Evolutionary conservation across 2,329 filamentous ascomycete species (phyloP).

Genomic region (Botryotinia convoluta): DNA sequence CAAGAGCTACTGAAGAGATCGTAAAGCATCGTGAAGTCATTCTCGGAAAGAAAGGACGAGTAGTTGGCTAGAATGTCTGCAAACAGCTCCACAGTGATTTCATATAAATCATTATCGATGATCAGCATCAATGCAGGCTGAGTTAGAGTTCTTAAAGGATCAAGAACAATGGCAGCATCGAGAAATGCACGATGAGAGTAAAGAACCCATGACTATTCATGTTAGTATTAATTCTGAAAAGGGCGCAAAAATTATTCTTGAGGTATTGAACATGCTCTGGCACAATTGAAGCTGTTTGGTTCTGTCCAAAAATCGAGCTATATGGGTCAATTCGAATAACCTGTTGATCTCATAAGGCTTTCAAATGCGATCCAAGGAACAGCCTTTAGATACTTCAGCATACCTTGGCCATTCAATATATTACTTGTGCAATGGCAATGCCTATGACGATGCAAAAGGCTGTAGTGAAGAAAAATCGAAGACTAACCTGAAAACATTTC

Average conservation of each 20-base stretch:
- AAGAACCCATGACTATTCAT: constrained; percentile 64
- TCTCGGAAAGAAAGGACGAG: constrained; percentile 57
- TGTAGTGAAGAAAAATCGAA: neutral
- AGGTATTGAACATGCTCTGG: neutral
- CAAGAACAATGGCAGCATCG: constrained; percentile 55
- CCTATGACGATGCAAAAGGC: neutral
- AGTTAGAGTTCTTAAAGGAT: constrained; percentile 58
- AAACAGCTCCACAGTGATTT: constrained; percentile 61
- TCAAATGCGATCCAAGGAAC: neutral
- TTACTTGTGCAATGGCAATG: neutral
- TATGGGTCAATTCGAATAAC: neutral
- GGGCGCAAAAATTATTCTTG: neutral
- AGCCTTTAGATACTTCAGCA: constrained; percentile 4
- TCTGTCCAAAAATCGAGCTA: neutral
- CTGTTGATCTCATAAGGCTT: neutral
- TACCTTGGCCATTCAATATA: neutral
- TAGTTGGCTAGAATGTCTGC: constrained; percentile 64
- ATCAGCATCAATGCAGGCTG: constrained; percentile 60
- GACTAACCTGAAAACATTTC: constrained; percentile 57
- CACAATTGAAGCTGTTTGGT: neutral
- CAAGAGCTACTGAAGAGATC: constrained; percentile 60
- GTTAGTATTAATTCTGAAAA: constrained; percentile 18
- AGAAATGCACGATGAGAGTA: constrained; percentile 66
- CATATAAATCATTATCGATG: constrained; percentile 55
- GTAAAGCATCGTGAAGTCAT: constrained; percentile 57